Base-by-base conservation (phyloP, 2,329 filamentous ascomycete species). In the Epichloe sp. region DNA sequence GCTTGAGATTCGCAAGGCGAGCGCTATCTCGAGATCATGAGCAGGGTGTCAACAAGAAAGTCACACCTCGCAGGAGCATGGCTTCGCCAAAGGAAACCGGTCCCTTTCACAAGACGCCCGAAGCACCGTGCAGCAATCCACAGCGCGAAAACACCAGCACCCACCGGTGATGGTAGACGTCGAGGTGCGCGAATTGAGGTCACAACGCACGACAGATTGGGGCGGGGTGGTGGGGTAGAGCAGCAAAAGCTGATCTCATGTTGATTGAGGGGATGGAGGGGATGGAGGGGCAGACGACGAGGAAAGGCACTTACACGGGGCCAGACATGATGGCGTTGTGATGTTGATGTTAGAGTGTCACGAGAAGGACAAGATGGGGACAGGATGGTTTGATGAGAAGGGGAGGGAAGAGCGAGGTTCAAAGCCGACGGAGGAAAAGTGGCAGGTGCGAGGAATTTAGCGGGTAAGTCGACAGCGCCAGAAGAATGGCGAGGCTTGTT, bases 1-100 rank as follows among this genome's bases (percentile, higher is more conserved):
- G 77, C 74, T 82, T 78, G 69, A 86, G 79, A 74, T 78, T 82
- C 69, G 82, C 82, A 64, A 88, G 78, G 72, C 84, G 85, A 71
- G 83, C 82, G 76, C 83, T 87, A 74, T 57, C 55, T 62, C 62
- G 57, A 59, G 59, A 59, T 48, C 56, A 68, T 68, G 55, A 68
- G 67, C 63, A 68, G 65, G 63, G 60, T 54, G 37, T 55, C 52
- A 42, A 40, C 17, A 31, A 52, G 31, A 42, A 47, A 40, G 51
- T n/a, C 21, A 21, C 46, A n/a, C 26, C 17, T 21, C 11, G 31
- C 3, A 48, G 36, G n/a, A 45, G 34, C 31, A 17, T 23, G 31
- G 21, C 34, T 34, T 34, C 26, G 26, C 38, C 40, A 10, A 12
- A n/a, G 31, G 38, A 43, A 35, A 12, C 38, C 34, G 21, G 1